Evolutionary conservation across 306 rosid species (phyloP), one percentile per base, ranked within the genome.

Genomic region (Cicer yamashitae): DNA sequence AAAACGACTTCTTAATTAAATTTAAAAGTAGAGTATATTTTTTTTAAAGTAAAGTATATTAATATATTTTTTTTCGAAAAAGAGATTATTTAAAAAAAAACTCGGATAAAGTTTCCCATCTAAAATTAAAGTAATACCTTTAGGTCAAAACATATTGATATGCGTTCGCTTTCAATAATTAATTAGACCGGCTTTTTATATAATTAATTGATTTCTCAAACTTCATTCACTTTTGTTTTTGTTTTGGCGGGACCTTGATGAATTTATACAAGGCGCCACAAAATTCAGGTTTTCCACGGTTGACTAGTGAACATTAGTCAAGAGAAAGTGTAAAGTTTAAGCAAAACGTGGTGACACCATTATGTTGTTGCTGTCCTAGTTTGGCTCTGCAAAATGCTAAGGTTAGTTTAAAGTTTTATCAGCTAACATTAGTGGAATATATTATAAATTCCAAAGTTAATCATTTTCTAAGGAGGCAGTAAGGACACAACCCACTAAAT

Each of bases 181-280:
- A 57, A 46, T 30, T 30, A 30, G 34, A 30, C 48, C 66, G 17
- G 22, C 46, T 54, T 25, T 46, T 40, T 72, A 37, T 56, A 54
- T 11, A 48, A 43, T 17, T 22, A 58, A 59, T 34, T 30, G 62
- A 10, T 77, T 67, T 78, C 68, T 40, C 7, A 34, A 22, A 67
- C 86, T 73, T 78, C 41, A 57, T 68, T 67, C 69, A 12, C 77
- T 62, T 69, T 60, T 59, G 2, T 67, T 18, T 12, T 39, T 6
- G 22, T 78, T 83, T 83, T 56, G 75, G 86, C 78, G 81, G 75
- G 81, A 62, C 70, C 64, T 44, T 13, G 3, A 25, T 14, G 62
- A 7, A 66, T 71, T 68, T 73, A 38, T 37, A 56, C 41, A 22
- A 44, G 54, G 54, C 81, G 75, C 86, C 78, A 78, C 7, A 48